Base-by-base conservation (phyloP, 176 grass and related monocot genomes). In the Hordeum marinum region DNA sequence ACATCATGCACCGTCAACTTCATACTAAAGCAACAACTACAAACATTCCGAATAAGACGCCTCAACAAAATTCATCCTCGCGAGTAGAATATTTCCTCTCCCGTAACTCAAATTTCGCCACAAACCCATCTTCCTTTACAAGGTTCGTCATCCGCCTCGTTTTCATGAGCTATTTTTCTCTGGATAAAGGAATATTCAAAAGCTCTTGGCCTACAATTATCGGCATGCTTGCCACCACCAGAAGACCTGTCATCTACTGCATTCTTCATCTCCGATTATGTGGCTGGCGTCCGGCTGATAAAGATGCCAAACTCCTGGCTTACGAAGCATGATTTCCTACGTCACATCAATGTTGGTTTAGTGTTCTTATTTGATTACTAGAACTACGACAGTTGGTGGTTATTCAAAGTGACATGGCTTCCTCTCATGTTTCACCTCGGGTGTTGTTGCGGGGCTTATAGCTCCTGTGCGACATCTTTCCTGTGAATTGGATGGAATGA, bases 221-320 rank as follows among this genome's bases (percentile, higher is more conserved):
- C 35, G 60, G 18, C 69, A 39, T 75, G 40, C 32, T 3, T 21
- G 52, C 66, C 27, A 63, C n/a, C 29, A 52, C 18, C 7, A 57
- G 0, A 21, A 3, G 11, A 0, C 1, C 2, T 25, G 48, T 34
- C 77, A 46, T 62, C 54, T 57, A 1, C 0, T n/a, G 63, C 34
- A 17, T 87, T 92, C 63, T 50, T 77, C 50, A 11, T 5, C 18
- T 84, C 81, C 9, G 87, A 40, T 29, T 18, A 21, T 57, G 72
- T 50, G 14, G 21, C 46, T 34, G 60, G 43, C 64, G 72, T 92
- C 27, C 27, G 13, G 54, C 12, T 48, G 50, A 35, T 87, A n/a
- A 90, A 92, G 39, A 90, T n/a, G 40, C 72, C 67, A 81, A 82
- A 87, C 65, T 87, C 85, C 78, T 77, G 27, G 52, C 1, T 27